Evolutionary conservation across 2,329 filamentous ascomycete species (phyloP), one percentile per base, ranked within the genome.

Genomic region (Chlorencoelia australis): DNA sequence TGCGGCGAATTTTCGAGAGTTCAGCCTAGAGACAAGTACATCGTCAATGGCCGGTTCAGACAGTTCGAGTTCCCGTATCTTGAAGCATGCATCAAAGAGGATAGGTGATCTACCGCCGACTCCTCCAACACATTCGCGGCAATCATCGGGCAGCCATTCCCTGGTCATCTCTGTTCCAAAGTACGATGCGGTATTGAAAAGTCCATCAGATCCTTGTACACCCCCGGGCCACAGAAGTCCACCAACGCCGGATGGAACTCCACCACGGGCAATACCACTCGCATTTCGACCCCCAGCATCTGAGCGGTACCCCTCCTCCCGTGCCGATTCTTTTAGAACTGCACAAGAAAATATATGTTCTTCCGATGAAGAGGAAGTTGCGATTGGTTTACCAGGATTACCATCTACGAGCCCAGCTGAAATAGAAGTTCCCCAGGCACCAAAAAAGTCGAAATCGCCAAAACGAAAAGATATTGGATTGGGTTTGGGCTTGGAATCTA

Each of bases 171-270:
- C 44, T 14, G 40, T 44, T 9, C 46, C 49, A 6, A 47, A 33
- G 20, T 41, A 45, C 31, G 50, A 52, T 33, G 15, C 39, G 20
- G 33, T 42, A 10, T 41, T 44, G 9, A 41, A 40, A 30, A 44
- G 39, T 34, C 30, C 40, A 28, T 51, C 50, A 37, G 49, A 64
- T 7, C 69, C 69, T n/a, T 63, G 65, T 37, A 83, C 79, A 4
- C 77, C 79, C 33, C 69, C 75, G 18, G 73, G 75, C 45, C 73
- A 79, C 45, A 69, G 70, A 51, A 82, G 75, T 49, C 79, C 79
- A 11, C 81, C 79, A 20, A 87, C 82, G 3, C 82, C 82, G 21
- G 82, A 86, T 58, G 71, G 81, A 30, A 87, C 82, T 11, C 82
- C 81, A 35, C 82, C 82, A 22, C 70, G 75, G 31, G 58, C 57